These are phyloP conservation scores for Globisporangium viniferum DNA, from an alignment of 352 stramenopile genomes.

Conservation along the genomic window DNA sequence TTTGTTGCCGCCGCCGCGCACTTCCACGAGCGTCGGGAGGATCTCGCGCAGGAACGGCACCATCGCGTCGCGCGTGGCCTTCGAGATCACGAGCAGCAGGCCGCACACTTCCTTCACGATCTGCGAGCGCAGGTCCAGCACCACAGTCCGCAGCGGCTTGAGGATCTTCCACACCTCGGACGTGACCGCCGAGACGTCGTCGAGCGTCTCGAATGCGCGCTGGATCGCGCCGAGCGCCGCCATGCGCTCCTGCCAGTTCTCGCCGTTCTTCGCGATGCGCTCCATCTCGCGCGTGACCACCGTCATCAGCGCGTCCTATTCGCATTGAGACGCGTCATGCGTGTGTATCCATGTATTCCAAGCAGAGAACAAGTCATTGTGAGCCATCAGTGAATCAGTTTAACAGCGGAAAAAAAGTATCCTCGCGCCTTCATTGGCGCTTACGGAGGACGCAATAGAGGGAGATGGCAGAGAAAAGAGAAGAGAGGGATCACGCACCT, in stretches of 20 bases:
- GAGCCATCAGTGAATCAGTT: neutral
- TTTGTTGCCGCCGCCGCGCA: constrained; percentile 81
- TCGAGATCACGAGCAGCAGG: constrained; percentile 57
- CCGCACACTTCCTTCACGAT: constrained; percentile 84
- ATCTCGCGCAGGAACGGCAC: constrained; percentile 72
- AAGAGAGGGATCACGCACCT: neutral
- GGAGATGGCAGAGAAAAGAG: neutral
- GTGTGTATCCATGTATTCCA: neutral
- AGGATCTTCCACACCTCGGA: constrained; percentile 70
- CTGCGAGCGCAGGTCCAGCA: constrained; percentile 80
- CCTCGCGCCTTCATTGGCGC: neutral
- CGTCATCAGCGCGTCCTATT: constrained; percentile 32
- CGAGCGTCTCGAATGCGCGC: constrained; percentile 59
- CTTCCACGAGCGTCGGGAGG: constrained; percentile 69
- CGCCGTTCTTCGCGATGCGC: constrained; percentile 63
- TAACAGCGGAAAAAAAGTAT: constrained; percentile 5
- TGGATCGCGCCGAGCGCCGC: constrained; percentile 62
- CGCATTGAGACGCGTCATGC: neutral
- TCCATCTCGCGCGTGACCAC: constrained; percentile 68
- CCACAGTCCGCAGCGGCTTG: constrained; percentile 65
- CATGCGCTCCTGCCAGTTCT: constrained; percentile 84
- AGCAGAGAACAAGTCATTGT: neutral
- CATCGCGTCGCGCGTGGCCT: constrained; percentile 73
- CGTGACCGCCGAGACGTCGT: constrained; percentile 36
- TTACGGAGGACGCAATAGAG: neutral